Evolutionary conservation across 495 filamentous ascomycete genomes (phyloP).

Genomic region (Niebla homalea): DNA sequence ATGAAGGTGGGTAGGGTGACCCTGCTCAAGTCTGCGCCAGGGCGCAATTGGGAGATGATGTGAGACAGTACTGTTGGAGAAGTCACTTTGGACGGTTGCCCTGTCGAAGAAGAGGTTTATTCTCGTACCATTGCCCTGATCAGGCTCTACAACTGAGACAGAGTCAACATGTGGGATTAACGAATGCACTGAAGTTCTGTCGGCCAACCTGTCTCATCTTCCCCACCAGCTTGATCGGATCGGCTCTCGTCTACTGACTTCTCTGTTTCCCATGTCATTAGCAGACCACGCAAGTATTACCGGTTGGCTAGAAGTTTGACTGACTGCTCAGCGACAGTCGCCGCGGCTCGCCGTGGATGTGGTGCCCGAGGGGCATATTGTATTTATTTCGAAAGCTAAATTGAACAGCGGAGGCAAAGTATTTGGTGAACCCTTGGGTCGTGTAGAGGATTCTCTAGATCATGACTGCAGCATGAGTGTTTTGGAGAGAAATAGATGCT

Average conservation of each 20-base stretch:
- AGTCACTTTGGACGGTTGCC: not conserved
- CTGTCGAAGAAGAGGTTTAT: not conserved
- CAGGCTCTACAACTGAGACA: constrained; percentile 17
- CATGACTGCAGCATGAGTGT: no score
- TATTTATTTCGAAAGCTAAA: not conserved
- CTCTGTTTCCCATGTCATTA: not conserved
- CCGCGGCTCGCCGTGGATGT: constrained; percentile 18
- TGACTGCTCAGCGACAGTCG: constrained; percentile 28
- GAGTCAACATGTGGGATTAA: not conserved
- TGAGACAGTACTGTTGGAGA: constrained; percentile 62
- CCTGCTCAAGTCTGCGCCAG: constrained; percentile 86
- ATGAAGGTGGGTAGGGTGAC: constrained; percentile 97
- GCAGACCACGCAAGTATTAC: not conserved
- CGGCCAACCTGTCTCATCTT: constrained; percentile 57
- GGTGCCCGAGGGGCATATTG: constrained; percentile 23
- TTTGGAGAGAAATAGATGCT: no score
- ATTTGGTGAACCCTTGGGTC: no score
- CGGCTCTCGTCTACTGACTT: constrained; percentile 37
- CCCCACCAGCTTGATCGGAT: constrained; percentile 26
- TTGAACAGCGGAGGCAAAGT: no score
- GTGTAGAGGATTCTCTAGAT: no score
- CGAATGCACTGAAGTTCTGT: not conserved
- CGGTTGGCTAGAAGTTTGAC: not conserved
- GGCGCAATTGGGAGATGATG: constrained; percentile 93
- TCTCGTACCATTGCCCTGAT: constrained; percentile 43